These are phyloP conservation scores for Botryotinia calthae DNA, from an alignment of 2,329 filamentous ascomycete genomes.

Conservation along the genomic window DNA sequence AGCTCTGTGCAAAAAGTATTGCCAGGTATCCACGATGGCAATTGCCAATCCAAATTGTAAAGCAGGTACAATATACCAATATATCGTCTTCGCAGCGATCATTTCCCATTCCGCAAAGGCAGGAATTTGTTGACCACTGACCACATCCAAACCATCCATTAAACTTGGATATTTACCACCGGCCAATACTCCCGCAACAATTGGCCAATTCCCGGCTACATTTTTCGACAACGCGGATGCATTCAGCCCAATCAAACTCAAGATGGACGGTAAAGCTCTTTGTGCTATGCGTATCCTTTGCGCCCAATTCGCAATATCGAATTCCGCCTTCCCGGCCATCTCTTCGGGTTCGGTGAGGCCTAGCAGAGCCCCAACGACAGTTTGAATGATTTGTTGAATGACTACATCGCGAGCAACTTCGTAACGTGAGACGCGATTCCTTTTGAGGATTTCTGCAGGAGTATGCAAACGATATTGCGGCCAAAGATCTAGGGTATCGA, in stretches of 20 bases:
- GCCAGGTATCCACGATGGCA: conserved; percentile 87
- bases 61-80: conserved; percentile 72
- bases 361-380: conserved; percentile 64
- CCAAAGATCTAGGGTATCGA: conserved; percentile 83
- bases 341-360: conserved; percentile 71
- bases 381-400: conserved; percentile 88
- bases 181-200: conserved; percentile 70
- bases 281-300: conserved; percentile 77
- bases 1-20: conserved; percentile 92
- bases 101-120: conserved; percentile 85
- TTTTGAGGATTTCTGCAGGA: conserved; percentile 80
- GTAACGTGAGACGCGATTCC: conserved; percentile 85
- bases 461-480: conserved; percentile 93
- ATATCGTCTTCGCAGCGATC: conserved; percentile 69
- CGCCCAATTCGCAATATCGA: conserved; percentile 89
- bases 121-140: conserved; percentile 55
- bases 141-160: conserved; percentile 55
- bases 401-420: conserved; percentile 90
- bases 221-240: conserved; percentile 72
- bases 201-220: conserved; percentile 66
- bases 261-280: conserved; percentile 68
- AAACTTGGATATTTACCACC: conserved; percentile 80
- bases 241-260: conserved; percentile 74
- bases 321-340: conserved; percentile 72
- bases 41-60: conserved; percentile 76